Conservation (phyloP, 495 filamentous ascomycete species). For the Penicillium nucicola region DNA sequence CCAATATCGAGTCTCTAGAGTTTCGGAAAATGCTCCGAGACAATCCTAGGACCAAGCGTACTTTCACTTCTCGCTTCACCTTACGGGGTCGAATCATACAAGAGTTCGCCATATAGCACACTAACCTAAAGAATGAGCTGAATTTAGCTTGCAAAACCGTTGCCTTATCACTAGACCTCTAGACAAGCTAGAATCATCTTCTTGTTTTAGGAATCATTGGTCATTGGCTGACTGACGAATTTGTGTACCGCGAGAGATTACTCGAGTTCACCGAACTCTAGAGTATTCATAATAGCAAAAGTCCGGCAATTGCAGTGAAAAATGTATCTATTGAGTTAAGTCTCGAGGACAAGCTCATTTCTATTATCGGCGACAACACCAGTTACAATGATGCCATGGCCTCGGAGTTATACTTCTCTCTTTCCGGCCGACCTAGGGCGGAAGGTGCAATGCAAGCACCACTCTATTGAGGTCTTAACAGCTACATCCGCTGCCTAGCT, state of each 20-base stretch:
- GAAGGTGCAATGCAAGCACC: no score
- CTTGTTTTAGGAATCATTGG: constrained; percentile 10
- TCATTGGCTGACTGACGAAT: constrained; percentile 14
- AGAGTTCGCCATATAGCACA: constrained; percentile 4
- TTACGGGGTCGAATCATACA: neutral
- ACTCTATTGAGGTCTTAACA: no score
- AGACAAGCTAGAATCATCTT: constrained; percentile 12
- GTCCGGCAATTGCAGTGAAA: constrained; percentile 6
- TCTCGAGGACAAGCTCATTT: no score
- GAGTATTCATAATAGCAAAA: constrained; percentile 10
- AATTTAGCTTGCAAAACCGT: constrained; percentile 10
- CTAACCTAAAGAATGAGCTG: constrained; percentile 3
- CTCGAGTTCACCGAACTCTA: constrained; percentile 11
- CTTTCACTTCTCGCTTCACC: constrained; percentile 7
- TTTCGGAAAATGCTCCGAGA: constrained; percentile 11
- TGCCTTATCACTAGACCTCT: constrained; percentile 8
- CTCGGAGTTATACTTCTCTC: no score
- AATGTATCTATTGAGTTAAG: neutral
- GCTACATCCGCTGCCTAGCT: no score
- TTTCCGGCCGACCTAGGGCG: no score
- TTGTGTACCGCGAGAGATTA: constrained; percentile 8
- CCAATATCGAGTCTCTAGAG: neutral
- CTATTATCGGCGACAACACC: no score
- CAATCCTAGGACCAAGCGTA: constrained; percentile 3
- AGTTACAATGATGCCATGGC: no score